Evolutionary conservation across 768 basidiomycete genomes (phyloP), one percentile per base, ranked within the genome.

Genomic region (Leccinum incarnatum): DNA sequence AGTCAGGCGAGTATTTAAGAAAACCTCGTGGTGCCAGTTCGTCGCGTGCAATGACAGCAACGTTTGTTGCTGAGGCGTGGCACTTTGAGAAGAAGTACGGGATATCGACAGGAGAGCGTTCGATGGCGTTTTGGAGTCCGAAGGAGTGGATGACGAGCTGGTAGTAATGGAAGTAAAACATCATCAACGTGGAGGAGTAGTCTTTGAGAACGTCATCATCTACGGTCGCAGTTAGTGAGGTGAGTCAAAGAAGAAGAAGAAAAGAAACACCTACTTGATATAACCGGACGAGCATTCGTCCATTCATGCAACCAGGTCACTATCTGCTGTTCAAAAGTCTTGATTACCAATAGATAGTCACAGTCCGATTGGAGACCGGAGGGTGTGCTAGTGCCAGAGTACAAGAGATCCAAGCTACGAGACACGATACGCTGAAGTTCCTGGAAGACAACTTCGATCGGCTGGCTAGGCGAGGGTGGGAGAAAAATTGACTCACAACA

Each of bases 41-140:
- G 64, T 96, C 94, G 17, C 88, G 84, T 19, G 95, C 85, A 49
- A 93, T 75, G 34, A 76, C 76, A 15, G 89, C 88, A 68, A 89
- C 87, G 7, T 84, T 77, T 27, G 82, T 85, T 3, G 92, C 92
- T 9, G 84, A 81, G 3, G 83, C 79, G 70, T 93, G 86, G 60
- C 88, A 89, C 34, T 90, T 83, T 14, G 85, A 82, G 67, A 94
- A 93, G 76, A 94, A 94, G 74, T 94, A 87, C 0, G 86, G 86
- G 45, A 91, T 86, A 67, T 94, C 85, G 46, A 89, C 73, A 1
- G 82, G 74, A 4, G 83, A 80, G 19, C 83, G 81, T 73, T 96
- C 95, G 56, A 98, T 76, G n/a, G 96, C 93, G 68, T 96, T 91
- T 72, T 99, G 95, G 46, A 99, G 81, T 11, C 96, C 96, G 65